These are phyloP conservation scores for Gastrolobium villosum DNA, from an alignment of 306 rosid genomes.

Conservation along the genomic window DNA sequence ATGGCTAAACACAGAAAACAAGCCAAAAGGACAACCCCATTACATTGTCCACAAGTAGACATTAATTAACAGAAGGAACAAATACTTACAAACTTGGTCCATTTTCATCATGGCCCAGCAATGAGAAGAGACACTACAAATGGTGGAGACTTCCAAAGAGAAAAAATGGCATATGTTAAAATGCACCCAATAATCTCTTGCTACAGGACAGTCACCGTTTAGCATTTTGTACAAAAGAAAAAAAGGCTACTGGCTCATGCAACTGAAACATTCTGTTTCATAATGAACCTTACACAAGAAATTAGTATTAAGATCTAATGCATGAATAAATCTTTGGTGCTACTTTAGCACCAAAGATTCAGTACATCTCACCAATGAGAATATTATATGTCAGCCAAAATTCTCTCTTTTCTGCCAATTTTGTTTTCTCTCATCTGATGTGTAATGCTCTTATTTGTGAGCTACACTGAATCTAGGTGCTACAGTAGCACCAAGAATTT, in stretches of 20 bases:
- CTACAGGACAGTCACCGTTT: background rate
- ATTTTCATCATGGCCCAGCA: constrained; percentile 93
- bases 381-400: no score
- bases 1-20: background rate
- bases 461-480: no score
- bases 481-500: no score
- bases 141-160: constrained; percentile 78
- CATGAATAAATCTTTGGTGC: no score
- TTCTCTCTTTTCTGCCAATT: no score
- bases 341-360: no score
- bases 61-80: background rate
- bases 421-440: no score
- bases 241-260: background rate
- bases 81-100: constrained; percentile 86
- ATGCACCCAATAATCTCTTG: background rate
- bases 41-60: background rate
- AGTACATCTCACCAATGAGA: no score
- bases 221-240: constrained; percentile 23
- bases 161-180: constrained; percentile 14
- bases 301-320: background rate
- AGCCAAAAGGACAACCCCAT: constrained; percentile 22
- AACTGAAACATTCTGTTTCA: background rate
- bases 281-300: constrained; percentile 1
- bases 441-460: no score
- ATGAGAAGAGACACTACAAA: constrained; percentile 95